A percentile compares a stretch with the other conserved stretches of the same genome.
phyloP scores from a whole-genome alignment of 2,329 filamentous ascomycete genomes.

The Apiospora sp. region DNA sequence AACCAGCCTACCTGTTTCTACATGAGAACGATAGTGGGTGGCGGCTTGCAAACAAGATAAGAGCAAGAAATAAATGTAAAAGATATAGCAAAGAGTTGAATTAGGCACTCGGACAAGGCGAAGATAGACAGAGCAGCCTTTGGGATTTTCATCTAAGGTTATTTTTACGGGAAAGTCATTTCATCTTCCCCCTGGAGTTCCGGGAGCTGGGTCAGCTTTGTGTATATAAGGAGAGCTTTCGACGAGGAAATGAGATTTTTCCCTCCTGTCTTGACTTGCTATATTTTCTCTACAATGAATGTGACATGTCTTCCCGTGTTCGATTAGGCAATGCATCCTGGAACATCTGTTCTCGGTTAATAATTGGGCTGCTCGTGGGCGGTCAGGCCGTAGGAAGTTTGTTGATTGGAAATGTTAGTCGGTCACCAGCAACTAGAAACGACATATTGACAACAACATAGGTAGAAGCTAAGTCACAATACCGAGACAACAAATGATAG shows the following conservation, averaged over 20 bases:
- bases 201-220: slow-evolving; percentile 1
- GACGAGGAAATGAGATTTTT: not conserved
- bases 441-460: too few relatives aligned
- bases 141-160: not conserved
- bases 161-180: not conserved
- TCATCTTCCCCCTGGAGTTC: not conserved
- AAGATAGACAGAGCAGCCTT: not conserved
- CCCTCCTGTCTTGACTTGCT: not conserved
- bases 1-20: not conserved
- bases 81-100: slow-evolving; percentile 1
- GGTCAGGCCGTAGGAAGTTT: not conserved
- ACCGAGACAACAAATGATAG: not conserved
- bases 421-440: not conserved
- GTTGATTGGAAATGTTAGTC: not conserved
- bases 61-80: slow-evolving; percentile 20
- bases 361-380: not conserved
- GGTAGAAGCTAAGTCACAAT: not conserved
- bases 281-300: not conserved
- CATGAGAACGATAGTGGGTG: not conserved
- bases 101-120: not conserved
- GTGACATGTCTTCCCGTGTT: not conserved
- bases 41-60: not conserved
- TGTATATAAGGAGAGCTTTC: not conserved
- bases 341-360: not conserved
- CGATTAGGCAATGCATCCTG: not conserved